A percentile compares a stretch with the other conserved stretches of the same genome.
These are phyloP conservation scores for Emergomyces africanus DNA, from an alignment of 2,329 filamentous ascomycete genomes.

Conservation along the genomic window DNA sequence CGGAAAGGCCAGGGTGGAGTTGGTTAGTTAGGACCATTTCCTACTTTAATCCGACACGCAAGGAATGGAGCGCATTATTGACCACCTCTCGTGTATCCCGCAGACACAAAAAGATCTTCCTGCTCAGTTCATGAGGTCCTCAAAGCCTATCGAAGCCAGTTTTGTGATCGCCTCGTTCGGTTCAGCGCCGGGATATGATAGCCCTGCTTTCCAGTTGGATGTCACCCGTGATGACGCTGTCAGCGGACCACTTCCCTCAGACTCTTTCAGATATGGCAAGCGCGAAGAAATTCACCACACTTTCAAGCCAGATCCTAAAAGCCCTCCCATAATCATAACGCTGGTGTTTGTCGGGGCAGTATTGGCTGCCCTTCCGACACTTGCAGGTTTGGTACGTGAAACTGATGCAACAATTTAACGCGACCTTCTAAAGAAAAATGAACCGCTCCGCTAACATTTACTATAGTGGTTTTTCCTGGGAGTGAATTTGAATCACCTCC, in stretches of 20 bases:
- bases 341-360: slow-evolving; percentile 64
- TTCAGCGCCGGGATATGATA: slow-evolving; percentile 52
- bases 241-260: slow-evolving; percentile 45
- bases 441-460: slow-evolving; percentile 6
- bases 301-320: slow-evolving; percentile 69
- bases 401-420: neutral
- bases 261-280: slow-evolving; percentile 73
- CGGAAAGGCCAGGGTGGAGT: slow-evolving; percentile 71
- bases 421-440: neutral
- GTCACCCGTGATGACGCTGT: slow-evolving; percentile 49
- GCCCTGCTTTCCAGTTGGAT: slow-evolving; percentile 59
- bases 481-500: slow-evolving; percentile 67
- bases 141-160: slow-evolving; percentile 60
- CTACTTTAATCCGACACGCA: neutral
- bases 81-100: slow-evolving; percentile 3
- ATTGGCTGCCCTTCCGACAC: slow-evolving; percentile 56
- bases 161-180: slow-evolving; percentile 83
- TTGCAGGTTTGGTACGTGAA: slow-evolving; percentile 55
- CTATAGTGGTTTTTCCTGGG: slow-evolving; percentile 66
- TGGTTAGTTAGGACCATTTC: slow-evolving; percentile 49
- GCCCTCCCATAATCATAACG: slow-evolving; percentile 67
- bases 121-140: slow-evolving; percentile 58
- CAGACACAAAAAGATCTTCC: slow-evolving; percentile 86
- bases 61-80: neutral
- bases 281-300: slow-evolving; percentile 78